These are phyloP conservation scores for Gaeumannomyces tritici DNA, from an alignment of 2,329 filamentous ascomycete species.

Conservation along the genomic window DNA sequence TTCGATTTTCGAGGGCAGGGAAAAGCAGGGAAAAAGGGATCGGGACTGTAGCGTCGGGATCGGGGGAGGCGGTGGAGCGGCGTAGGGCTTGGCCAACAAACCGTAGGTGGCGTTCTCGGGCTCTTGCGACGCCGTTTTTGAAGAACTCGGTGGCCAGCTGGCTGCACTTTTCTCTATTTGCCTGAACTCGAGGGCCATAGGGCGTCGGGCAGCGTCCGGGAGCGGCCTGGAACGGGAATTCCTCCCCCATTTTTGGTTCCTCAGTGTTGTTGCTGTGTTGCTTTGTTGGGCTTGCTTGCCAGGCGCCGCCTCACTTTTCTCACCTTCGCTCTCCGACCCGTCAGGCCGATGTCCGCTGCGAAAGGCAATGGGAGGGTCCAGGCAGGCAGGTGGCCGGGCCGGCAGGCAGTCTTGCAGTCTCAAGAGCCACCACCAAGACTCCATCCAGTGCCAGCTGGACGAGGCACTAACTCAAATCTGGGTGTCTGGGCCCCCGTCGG, in stretches of 20 bases:
- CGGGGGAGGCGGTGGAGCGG: not conserved
- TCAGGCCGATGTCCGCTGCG: not conserved
- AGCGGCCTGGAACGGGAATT: not conserved
- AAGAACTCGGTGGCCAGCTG: conserved; percentile 57
- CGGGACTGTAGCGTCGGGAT: not conserved
- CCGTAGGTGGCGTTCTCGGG: conserved; percentile 64
- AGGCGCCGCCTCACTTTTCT: not conserved
- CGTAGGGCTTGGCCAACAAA: conserved; percentile 22
- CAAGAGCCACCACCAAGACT: not conserved
- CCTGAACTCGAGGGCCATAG: not conserved
- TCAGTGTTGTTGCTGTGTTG: not conserved
- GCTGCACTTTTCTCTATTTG: conserved; percentile 14
- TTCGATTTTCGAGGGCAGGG: not conserved
- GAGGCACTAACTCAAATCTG: not conserved
- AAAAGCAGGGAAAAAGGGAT: no score
- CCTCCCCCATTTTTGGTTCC: not conserved
- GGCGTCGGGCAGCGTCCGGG: not conserved
- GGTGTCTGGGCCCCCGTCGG: not conserved
- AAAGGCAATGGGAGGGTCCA: not conserved
- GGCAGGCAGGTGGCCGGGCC: no score
- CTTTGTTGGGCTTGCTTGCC: not conserved
- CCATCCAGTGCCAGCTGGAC: not conserved
- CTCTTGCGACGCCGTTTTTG: conserved; percentile 68
- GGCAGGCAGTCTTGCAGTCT: not conserved
- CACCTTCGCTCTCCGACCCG: no score